Evolutionary conservation across 495 filamentous ascomycete species (phyloP).

Genomic region (Talaromyces ruber): DNA sequence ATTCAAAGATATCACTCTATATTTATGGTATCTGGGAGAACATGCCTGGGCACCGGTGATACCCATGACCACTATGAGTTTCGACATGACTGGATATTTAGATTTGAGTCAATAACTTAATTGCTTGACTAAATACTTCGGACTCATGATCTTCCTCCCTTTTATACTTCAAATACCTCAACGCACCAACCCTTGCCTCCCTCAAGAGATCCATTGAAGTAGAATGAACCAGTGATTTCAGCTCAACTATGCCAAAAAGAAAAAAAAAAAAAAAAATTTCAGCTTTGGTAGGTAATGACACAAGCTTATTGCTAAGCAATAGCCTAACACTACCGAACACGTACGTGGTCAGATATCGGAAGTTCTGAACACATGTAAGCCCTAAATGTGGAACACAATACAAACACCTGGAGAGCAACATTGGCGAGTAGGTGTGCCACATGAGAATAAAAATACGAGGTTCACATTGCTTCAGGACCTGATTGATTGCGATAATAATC

Average conservation of each 20-base stretch:
- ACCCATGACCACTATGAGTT: conserved; percentile 38
- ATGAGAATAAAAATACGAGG: too few species aligned
- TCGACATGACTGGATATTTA: conserved; percentile 9
- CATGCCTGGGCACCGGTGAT: conserved; percentile 26
- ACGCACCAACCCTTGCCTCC: background rate
- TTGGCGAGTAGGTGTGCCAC: too few species aligned
- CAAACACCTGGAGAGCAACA: background rate
- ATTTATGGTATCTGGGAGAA: background rate
- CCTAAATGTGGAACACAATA: background rate
- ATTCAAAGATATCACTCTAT: background rate
- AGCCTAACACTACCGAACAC: background rate
- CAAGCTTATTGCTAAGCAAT: background rate
- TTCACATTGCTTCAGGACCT: too few species aligned
- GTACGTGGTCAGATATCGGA: background rate
- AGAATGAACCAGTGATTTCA: background rate
- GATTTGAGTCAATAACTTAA: too few species aligned
- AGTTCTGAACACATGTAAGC: background rate
- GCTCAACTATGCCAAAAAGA: background rate
- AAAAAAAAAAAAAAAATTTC: too few species aligned
- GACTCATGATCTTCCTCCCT: background rate
- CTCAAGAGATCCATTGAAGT: background rate
- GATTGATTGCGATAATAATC: too few species aligned
- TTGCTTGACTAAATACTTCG: too few species aligned
- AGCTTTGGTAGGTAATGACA: too few species aligned
- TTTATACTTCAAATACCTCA: background rate